These are phyloP conservation scores for Balamuthia mandrillaris DNA, from an alignment of 208 protist genomes.

Conservation along the genomic window DNA sequence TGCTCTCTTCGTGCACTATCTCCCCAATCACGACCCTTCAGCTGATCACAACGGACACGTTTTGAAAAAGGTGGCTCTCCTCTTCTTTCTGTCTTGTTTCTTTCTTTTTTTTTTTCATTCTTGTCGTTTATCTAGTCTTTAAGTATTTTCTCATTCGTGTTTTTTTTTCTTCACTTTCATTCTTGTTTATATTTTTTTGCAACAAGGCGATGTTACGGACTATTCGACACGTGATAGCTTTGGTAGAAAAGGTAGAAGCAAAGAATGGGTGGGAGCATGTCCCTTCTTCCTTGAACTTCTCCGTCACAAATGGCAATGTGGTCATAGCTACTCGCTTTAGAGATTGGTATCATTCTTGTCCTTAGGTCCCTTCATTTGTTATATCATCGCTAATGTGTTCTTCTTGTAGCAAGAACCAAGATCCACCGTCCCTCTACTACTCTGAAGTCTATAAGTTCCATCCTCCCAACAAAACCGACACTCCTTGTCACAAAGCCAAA, in stretches of 20 bases:
- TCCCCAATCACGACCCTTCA: neutral
- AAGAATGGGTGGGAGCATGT: no score
- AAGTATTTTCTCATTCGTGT: no score
- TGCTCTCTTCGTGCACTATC: constrained; percentile 18
- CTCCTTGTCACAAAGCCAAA: neutral
- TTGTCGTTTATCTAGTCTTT: no score
- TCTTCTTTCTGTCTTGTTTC: no score
- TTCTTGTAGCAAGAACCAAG: neutral
- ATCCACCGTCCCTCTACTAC: neutral
- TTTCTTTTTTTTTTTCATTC: no score
- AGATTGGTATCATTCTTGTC: neutral
- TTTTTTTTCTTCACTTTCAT: no score
- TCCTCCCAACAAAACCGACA: neutral
- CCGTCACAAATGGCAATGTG: neutral
- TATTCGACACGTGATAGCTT: no score
- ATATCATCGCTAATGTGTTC: neutral
- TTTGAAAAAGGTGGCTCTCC: constrained; percentile 16
- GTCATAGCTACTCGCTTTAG: constrained; percentile 5
- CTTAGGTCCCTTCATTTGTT: neutral
- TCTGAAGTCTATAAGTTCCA: constrained; percentile 6
- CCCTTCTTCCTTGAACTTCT: constrained; percentile 4
- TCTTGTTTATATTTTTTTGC: no score
- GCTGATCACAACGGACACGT: neutral
- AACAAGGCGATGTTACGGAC: no score
- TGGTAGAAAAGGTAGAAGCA: no score